phyloP scores from a whole-genome alignment of 2,329 filamentous ascomycete genomes.

The Penicillium sp. region DNA sequence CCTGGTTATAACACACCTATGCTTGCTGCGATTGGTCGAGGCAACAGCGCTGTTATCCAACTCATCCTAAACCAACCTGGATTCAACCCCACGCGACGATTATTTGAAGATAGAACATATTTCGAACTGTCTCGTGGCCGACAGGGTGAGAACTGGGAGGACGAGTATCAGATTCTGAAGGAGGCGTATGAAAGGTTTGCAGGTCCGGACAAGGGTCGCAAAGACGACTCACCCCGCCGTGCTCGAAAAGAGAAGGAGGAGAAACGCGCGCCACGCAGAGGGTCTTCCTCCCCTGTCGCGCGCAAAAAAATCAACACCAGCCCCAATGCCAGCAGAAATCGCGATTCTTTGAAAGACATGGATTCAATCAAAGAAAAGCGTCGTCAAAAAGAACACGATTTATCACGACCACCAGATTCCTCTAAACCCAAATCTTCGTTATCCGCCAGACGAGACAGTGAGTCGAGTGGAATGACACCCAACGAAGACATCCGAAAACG shows the following conservation, averaged over 20 bases:
- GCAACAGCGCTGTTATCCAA: conserved; percentile 79
- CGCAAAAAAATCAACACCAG: conserved; percentile 34
- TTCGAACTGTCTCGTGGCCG: conserved; percentile 81
- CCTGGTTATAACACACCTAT: conserved; percentile 85
- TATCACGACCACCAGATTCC: conserved; percentile 33
- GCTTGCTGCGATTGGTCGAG: conserved; percentile 86
- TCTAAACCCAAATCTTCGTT: conserved; percentile 29
- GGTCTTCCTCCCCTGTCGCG: conserved; percentile 42
- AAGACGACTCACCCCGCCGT: conserved; percentile 39
- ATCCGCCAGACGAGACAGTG: conserved; percentile 31
- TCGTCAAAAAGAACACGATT: conserved; percentile 32
- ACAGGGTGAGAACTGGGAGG: conserved; percentile 83
- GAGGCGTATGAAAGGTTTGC: conserved; percentile 50
- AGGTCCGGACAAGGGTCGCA: conserved; percentile 33
- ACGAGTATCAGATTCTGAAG: conserved; percentile 79
- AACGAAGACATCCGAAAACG: conserved; percentile 40
- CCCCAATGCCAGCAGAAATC: conserved; percentile 26
- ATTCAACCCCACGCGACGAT: conserved; percentile 77
- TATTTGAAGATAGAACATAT: conserved; percentile 75
- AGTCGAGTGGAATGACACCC: conserved; percentile 26
- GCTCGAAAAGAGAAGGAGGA: conserved; percentile 40
- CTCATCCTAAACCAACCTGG: conserved; percentile 71
- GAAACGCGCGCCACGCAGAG: conserved; percentile 32
- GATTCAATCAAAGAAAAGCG: conserved; percentile 27
- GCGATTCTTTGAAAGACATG: conserved; percentile 16